Evolutionary conservation across 345 rosid genomes (phyloP).

Genomic region (Toxicodendron radicans): DNA sequence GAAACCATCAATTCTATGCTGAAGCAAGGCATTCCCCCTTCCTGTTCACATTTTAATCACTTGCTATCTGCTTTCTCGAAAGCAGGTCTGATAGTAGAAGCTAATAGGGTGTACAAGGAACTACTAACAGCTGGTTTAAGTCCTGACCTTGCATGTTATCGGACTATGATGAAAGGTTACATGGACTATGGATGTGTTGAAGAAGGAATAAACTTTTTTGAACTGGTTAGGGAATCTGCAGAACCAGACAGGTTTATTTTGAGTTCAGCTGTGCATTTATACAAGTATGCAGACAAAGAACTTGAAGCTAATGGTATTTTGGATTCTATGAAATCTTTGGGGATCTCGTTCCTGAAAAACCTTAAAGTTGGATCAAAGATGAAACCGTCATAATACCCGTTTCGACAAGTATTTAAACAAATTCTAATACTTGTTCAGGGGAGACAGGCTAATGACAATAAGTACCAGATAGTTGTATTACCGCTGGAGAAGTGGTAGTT

Average conservation of each 20-base stretch:
- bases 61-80: conserved; percentile 54
- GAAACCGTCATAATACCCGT: background rate
- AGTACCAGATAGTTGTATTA: background rate
- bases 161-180: conserved; percentile 63
- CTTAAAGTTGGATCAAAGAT: conserved; percentile 41
- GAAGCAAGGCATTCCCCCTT: conserved; percentile 46
- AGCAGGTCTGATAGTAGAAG: conserved; percentile 58
- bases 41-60: conserved; percentile 54
- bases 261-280: conserved; percentile 60
- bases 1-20: conserved; percentile 48
- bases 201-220: conserved; percentile 55
- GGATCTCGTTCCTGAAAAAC: conserved; percentile 31
- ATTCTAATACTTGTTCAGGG: background rate
- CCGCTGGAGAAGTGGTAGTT: too few relatives aligned
- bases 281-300: conserved; percentile 47
- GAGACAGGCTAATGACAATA: background rate
- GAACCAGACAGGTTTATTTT: conserved; percentile 51
- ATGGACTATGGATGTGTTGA: conserved; percentile 49
- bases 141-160: conserved; percentile 53
- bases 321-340: conserved; percentile 31
- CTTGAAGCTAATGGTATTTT: conserved; percentile 33
- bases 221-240: conserved; percentile 42
- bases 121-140: conserved; percentile 37
- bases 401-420: background rate
- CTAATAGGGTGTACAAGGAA: conserved; percentile 53